Base-by-base conservation (phyloP, 2,329 filamentous ascomycete genomes). In the Beauveria medogensis region DNA sequence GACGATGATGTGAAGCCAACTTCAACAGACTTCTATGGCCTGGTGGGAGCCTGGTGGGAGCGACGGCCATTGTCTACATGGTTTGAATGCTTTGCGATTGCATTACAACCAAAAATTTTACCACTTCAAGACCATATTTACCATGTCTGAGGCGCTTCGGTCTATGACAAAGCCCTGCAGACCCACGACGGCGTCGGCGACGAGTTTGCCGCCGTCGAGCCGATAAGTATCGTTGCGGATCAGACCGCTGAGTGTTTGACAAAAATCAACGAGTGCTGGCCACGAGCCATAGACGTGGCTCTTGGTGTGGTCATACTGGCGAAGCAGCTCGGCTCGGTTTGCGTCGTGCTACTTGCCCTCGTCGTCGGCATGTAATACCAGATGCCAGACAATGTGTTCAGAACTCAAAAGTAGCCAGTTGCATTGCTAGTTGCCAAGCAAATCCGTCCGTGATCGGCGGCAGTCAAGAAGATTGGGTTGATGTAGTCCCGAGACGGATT, bases 191-290 rank as follows among this genome's bases (percentile, higher is more conserved):
- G 62, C 10, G 56, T 62, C 5, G 61, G 62, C 24, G 57, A 65
- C 22, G 62, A 67, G 10, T 62, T 63, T 24, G 56, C 61, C 7
- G 64, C 60, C 0, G 56, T 65, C 5, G 65, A 56, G 1, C 50
- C 64, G 22, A 64, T 65, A 60, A 65, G 62, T 3, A 65, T 58
- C 12, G 64, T 62, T n/a, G 60, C 63, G 3, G 60, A 64, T 16
- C 61, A 57, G 7, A 60, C 65, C 0, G 48, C 59, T 6, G 58
- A 64, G 20, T 59, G 22, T 7, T 59, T 65, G 1, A 57, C 57
- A 1, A 51, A 63, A 30, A 52, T 68, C 5, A 63, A 67, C 20
- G 66, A 68, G 44, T 54, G 59, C 18, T 68, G 66, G 66, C 64
- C 66, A 0, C 63, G 64, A 16, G 22, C 62, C 12, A 62, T 68